phyloP scores from a whole-genome alignment of 768 basidiomycete species.

The Tylopilus plumbeoviolaceoides region DNA sequence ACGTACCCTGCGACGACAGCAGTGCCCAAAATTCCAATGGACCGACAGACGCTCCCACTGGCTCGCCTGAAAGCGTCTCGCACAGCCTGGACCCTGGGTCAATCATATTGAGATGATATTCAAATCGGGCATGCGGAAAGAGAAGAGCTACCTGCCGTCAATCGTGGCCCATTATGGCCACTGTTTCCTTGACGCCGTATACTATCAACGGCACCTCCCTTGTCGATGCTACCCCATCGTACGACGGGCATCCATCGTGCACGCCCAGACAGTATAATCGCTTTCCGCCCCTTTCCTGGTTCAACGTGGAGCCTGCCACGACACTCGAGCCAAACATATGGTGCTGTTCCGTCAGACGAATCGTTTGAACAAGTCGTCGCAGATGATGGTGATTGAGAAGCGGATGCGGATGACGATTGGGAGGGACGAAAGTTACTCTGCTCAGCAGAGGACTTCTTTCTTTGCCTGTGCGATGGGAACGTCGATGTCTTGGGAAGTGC shows the following conservation, averaged over 20 bases:
- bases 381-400: not conserved
- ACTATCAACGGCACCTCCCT: conserved; percentile 38
- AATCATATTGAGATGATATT: not conserved
- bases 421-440: not conserved
- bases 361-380: not conserved
- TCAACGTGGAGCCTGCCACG: conserved; percentile 88
- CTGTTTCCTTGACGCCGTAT: not conserved
- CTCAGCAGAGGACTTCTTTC: not conserved
- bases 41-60: not conserved
- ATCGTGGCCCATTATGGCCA: not conserved
- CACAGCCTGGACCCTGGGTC: conserved; percentile 4
- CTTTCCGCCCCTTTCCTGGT: conserved; percentile 91
- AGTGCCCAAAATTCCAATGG: conserved; percentile 51
- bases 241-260: conserved; percentile 62
- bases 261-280: conserved; percentile 86
- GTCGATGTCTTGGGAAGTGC: conserved; percentile 55
- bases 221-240: conserved; percentile 54
- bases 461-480: not conserved
- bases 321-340: conserved; percentile 87
- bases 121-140: not conserved
- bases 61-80: conserved; percentile 1
- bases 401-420: not conserved
- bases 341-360: conserved; percentile 9
- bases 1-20: conserved; percentile 41
- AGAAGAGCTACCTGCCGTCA: conserved; percentile 22